phyloP scores from a whole-genome alignment of 208 protist genomes.

The Endotrypanum monterogeii region DNA sequence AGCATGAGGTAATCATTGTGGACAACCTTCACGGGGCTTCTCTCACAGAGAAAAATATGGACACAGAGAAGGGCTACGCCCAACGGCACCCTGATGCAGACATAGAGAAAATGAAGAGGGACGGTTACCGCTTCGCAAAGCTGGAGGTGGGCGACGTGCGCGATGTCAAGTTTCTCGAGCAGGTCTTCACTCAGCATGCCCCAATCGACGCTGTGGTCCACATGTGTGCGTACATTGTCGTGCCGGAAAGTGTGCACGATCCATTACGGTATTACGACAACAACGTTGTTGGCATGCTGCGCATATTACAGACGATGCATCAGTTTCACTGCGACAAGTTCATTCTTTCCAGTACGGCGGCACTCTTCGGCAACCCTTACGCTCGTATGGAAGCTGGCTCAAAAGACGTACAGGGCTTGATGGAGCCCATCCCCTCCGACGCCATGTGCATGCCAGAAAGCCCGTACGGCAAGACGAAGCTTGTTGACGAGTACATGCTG shows the following conservation, averaged over 20 bases:
- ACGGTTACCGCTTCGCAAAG: conserved; percentile 41
- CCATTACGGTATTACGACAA: conserved; percentile 97
- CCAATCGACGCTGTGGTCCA: conserved; percentile 94
- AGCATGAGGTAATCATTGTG: conserved; percentile 92
- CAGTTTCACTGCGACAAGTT: conserved; percentile 92
- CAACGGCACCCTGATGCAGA: conserved; percentile 19
- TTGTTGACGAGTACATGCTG: conserved; percentile 94
- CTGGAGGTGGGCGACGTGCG: conserved; percentile 88
- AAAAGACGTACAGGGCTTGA: conserved; percentile 27
- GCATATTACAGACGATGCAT: conserved; percentile 93
- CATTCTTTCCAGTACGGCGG: conserved; percentile 97
- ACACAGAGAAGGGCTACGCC: conserved; percentile 53
- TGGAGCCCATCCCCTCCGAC: conserved; percentile 67
- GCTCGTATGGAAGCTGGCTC: conserved; percentile 24
- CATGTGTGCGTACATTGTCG: conserved; percentile 94
- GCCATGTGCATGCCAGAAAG: conserved; percentile 65
- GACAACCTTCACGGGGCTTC: conserved; percentile 91
- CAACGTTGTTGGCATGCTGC: conserved; percentile 95
- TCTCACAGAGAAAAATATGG: conserved; percentile 56
- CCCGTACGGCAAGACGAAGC: conserved; percentile 96
- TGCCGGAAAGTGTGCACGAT: conserved; percentile 92
- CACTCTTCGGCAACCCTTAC: conserved; percentile 91
- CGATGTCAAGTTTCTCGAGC: conserved; percentile 77
- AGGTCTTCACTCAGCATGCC: conserved; percentile 87
- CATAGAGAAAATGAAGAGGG: conserved; percentile 17